Evolutionary conservation across 192 early-diverging fungal genomes (phyloP), one percentile per base, ranked within the genome.

Genomic region (Phlyctochytrium bullatum): DNA sequence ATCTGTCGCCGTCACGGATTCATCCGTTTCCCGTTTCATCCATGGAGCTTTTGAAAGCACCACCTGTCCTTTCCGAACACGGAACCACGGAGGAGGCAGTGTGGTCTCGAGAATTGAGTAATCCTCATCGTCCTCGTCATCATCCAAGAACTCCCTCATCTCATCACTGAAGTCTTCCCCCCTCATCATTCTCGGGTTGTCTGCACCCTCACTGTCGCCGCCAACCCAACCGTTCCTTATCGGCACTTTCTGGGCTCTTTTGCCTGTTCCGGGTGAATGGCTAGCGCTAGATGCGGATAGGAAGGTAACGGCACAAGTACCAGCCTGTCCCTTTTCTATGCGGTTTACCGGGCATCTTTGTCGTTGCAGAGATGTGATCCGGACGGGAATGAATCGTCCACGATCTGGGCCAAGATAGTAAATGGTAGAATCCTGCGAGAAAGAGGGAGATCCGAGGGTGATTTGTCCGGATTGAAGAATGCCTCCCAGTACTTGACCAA

Each of bases 361-460:
- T 3, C 90, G 84, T 47, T 96, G 92, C 30, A 94, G 91, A 0
- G 92, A 93, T 25, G 76, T 83, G 6, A 96, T 81, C 2, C 78
- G 79, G 0, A 91, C 83, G 3, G 81, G 80, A 29, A 79, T 79
- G 78, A 93, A 96, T 3, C 61, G 34, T 3, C 92, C 91, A 12
- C 81, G 67, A 63, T 91, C 83, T 0, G 91, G 91, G 0, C 92
- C 91, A 14, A 92, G 61, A 36, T 79, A 77, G 61, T 78, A 85
- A 53, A 66, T 3, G 24, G 61, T 51, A 56, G 69, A 24, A 62
- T 61, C 33, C 34, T n/a, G n/a, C n/a, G n/a, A n/a, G n/a, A n/a
- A n/a, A n/a, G n/a, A n/a, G n/a, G n/a, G n/a, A n/a, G n/a, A n/a
- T n/a, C n/a, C n/a, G n/a, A n/a, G n/a, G n/a, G 66, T 34, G 36